phyloP scores from a whole-genome alignment of 139 green algal genomes.

The Chlorella sorokiniana region DNA sequence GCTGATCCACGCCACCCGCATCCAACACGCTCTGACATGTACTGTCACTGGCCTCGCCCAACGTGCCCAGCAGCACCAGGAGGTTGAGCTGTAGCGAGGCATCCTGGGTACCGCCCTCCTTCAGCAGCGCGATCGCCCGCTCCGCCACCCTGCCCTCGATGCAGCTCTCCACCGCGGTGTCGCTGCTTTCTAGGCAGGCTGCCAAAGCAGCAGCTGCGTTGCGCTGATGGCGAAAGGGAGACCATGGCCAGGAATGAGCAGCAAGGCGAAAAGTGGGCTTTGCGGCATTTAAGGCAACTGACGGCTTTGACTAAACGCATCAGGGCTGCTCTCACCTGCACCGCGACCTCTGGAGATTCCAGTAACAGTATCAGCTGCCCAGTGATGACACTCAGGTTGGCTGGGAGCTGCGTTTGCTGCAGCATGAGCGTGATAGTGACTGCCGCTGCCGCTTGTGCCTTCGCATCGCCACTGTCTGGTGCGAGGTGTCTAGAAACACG shows the following conservation, averaged over 20 bases:
- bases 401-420: not conserved
- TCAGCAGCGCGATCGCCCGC: not conserved
- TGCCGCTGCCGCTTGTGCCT: not conserved
- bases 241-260: not conserved
- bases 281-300: not conserved
- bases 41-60: slow-evolving; percentile 9
- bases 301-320: not conserved
- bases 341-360: not conserved
- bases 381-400: not conserved
- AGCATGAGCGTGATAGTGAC: slow-evolving; percentile 13
- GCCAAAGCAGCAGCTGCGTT: slow-evolving; percentile 31
- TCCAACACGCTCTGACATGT: slow-evolving; percentile 21
- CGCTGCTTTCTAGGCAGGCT: slow-evolving; percentile 9
- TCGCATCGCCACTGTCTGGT: not conserved
- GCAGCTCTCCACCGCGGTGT: slow-evolving; percentile 8
- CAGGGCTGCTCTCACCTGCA: not conserved
- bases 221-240: not conserved
- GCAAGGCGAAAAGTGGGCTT: not conserved
- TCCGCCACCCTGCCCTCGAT: slow-evolving; percentile 11
- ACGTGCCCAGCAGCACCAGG: slow-evolving; percentile 28
- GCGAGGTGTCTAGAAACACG: not conserved
- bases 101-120: not conserved
- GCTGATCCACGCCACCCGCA: slow-evolving; percentile 13
- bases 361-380: not conserved
- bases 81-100: slow-evolving; percentile 29